These are phyloP conservation scores for Populus tomentosa DNA, from an alignment of 441 rosid genomes.

Conservation along the genomic window DNA sequence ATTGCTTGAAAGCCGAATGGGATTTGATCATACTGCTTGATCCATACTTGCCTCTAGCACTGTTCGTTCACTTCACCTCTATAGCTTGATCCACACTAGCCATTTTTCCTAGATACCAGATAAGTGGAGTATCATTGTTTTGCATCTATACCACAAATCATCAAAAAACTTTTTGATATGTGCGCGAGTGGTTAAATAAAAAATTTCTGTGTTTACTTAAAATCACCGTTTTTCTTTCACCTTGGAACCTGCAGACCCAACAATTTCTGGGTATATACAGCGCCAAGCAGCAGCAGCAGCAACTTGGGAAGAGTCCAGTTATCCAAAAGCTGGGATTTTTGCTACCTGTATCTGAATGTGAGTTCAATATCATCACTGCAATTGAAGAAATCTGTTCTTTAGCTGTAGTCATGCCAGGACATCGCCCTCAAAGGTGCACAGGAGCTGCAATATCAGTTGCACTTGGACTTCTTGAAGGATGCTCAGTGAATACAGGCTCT, in stretches of 20 bases:
- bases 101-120: background rate
- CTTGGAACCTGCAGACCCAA: conserved; percentile 40
- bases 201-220: background rate
- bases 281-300: conserved; percentile 42
- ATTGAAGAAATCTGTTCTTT: conserved; percentile 65
- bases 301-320: conserved; percentile 42
- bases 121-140: background rate
- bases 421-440: conserved; percentile 81
- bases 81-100: background rate
- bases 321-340: conserved; percentile 68
- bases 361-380: conserved; percentile 66
- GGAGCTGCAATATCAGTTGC: conserved; percentile 81
- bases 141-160: background rate
- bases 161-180: background rate
- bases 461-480: conserved; percentile 71
- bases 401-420: conserved; percentile 31
- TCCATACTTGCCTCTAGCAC: background rate
- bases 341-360: conserved; percentile 72
- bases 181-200: too few relatives aligned
- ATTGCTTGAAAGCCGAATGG: background rate
- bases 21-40: background rate
- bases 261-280: conserved; percentile 50
- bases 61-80: background rate
- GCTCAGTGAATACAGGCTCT: conserved; percentile 57
- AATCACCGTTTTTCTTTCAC: background rate